A percentile compares a stretch with the other conserved stretches of the same genome.
Evolutionary conservation across 495 filamentous ascomycete genomes (phyloP).

Genomic region (Aspergillus kassunensis): DNA sequence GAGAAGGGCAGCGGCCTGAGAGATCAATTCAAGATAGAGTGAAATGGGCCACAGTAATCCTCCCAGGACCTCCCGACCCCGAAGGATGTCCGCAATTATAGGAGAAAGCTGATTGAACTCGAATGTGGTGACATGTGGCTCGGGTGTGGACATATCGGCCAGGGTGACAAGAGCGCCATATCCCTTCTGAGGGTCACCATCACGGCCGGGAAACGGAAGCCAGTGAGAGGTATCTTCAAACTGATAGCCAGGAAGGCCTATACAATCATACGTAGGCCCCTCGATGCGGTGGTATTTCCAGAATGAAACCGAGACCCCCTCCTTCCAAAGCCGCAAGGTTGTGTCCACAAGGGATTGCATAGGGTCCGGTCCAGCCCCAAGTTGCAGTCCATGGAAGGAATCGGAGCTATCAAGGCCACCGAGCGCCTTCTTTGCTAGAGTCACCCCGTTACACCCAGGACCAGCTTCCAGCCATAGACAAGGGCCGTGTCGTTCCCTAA

Average conservation of each 20-base stretch:
- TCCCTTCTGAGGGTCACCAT: neutral
- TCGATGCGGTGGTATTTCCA: constrained; percentile 46
- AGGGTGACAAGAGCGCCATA: neutral
- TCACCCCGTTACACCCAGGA: constrained; percentile 19
- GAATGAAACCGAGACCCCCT: constrained; percentile 33
- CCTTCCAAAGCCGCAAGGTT: constrained; percentile 43
- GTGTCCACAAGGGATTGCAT: constrained; percentile 33
- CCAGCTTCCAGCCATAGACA: constrained; percentile 48
- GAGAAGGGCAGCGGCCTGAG: neutral
- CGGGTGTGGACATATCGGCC: too few species aligned
- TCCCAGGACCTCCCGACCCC: neutral
- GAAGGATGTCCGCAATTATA: neutral
- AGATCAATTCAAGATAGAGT: neutral
- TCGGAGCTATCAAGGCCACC: constrained; percentile 19
- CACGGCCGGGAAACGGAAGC: constrained; percentile 19
- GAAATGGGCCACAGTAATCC: neutral
- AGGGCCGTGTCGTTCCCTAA: constrained; percentile 7
- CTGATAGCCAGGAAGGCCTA: constrained; percentile 48
- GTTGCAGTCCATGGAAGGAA: constrained; percentile 31
- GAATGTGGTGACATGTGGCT: neutral
- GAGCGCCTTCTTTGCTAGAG: constrained; percentile 41
- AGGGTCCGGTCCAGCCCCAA: constrained; percentile 26
- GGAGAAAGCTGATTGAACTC: neutral
- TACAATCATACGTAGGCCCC: constrained; percentile 20
- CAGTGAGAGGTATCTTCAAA: constrained; percentile 45